A percentile compares a stretch with the other conserved stretches of the same genome.
Evolutionary conservation across 2,329 filamentous ascomycete species (phyloP).

Genomic region (Nemania serpens): DNA sequence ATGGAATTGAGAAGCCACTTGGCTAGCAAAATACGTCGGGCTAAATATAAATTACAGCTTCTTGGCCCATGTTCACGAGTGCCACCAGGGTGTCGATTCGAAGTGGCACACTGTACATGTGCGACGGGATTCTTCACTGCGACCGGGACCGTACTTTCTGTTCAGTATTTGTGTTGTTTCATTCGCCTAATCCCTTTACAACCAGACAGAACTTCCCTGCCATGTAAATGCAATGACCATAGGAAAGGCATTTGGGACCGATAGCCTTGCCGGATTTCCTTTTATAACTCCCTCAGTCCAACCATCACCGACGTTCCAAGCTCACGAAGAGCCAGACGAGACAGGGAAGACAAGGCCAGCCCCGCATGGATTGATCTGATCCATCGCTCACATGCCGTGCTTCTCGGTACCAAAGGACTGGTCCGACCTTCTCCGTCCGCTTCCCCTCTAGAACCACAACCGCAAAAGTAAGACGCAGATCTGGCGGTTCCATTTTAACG

Average conservation of each 20-base stretch:
- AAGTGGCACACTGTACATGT: neutral
- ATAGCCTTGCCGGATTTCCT: constrained; percentile 40
- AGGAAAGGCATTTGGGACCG: constrained; percentile 43
- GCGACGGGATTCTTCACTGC: constrained; percentile 6
- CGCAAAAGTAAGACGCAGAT: constrained; percentile 28
- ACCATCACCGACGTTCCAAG: constrained; percentile 38
- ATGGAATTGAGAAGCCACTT: neutral
- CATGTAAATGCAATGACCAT: constrained; percentile 56
- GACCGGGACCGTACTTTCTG: constrained; percentile 9
- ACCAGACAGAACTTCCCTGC: constrained; percentile 51
- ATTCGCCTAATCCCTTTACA: constrained; percentile 59
- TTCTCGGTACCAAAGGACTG: constrained; percentile 43
- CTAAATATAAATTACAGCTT: neutral
- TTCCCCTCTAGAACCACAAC: constrained; percentile 30
- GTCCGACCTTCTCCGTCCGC: constrained; percentile 32
- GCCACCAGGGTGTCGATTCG: neutral
- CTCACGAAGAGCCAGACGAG: constrained; percentile 33
- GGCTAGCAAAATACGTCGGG: neutral
- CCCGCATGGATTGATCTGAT: constrained; percentile 26
- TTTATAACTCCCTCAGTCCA: constrained; percentile 44
- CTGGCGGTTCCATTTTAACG: constrained; percentile 66
- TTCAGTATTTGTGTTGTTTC: constrained; percentile 51
- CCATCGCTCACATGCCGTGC: constrained; percentile 32
- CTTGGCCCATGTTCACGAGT: neutral
- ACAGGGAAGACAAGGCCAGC: constrained; percentile 29